Evolutionary conservation across 1,284 basidiomycete genomes (phyloP), one percentile per base, ranked within the genome.

Genomic region (Ganoderma lucidum): DNA sequence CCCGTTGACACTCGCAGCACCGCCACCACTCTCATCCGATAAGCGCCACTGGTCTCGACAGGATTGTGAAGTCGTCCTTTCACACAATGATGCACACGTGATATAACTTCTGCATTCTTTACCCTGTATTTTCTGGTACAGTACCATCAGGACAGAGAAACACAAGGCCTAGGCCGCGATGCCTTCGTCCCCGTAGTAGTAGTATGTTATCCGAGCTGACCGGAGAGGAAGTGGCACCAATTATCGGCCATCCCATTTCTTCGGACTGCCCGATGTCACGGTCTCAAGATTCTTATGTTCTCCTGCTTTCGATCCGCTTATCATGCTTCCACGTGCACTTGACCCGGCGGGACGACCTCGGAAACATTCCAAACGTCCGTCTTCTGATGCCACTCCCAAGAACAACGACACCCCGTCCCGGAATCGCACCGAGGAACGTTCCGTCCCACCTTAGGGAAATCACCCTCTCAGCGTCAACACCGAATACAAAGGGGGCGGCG

Each of bases 331-430:
- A 51, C 23, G 28, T 6, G 48, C 48, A 51, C 23, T 51, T 6
- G 48, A 51, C 9, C 48, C 48, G 48, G n/a, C 45, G n/a, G 45
- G 48, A 28, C 48, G n/a, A 28, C 48, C 48, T 28, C 48, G 23
- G 48, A 51, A 51, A 51, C 48, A 51, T 51, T 51, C 23, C 48
- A 51, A 28, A 51, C 23, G n/a, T 51, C 48, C 48, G 28, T 51
- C 48, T 14, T 51, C 48, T 28, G 48, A 51, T 51, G 48, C 12
- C 12, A 28, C 23, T 3, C 6, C 19, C n/a, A 23, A 51, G 23
- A 12, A 51, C 48, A 10, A 51, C 48, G 28, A 12, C 48, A 51
- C 48, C 48, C 48, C n/a, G n/a, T 23, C 48, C 12, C 48, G 10
- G 48, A 23, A 1, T 51, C 48, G 23, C 12, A 28, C 19, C 23